Evolutionary conservation across 2,329 filamentous ascomycete genomes (phyloP), one percentile per base, ranked within the genome.

Genomic region (Penicillium sp.): DNA sequence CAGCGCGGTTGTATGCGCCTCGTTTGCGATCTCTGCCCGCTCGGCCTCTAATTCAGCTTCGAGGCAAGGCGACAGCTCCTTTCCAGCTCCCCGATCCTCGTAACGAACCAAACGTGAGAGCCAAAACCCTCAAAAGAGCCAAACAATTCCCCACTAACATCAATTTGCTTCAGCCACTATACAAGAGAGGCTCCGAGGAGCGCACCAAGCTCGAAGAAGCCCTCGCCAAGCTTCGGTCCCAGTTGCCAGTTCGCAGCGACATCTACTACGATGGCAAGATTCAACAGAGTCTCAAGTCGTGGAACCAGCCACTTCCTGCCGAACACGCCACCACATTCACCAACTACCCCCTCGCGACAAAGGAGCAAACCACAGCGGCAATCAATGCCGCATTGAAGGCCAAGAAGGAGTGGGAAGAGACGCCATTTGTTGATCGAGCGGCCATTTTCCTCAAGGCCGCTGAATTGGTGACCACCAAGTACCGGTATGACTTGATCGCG

Each of bases 391-490:
- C 94, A 11, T 84, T 97, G 45, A 85, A 85, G 25, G 93, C 93
- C 45, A 96, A 96, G 81, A 83, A 87, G 53, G 84, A 86, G 48
- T 98, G 94, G 93, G 91, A 94, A 73, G 83, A 85, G 6, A 83
- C 95, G 14, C 91, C 93, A 11, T 97, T 97, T 73, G 87, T 90
- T 52, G 93, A 97, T 79, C 86, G 93, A 59, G 93, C 93, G 10
- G 89, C 93, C 51, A 85, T 97, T 73, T 97, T 97, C 81, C 85
- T 97, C 71, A 96, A 96, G 83, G 93, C 94, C 4, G 93, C 93
- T 42, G 93, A 97, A 76, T 83, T 98, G 61, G 85, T 97, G 65
- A 84, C 89, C 59, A 89, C 85, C 63, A 97, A 97, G 80, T 97
- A 98, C 80, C 86, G 94, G 73, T 96, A 96, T 79, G 91, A 97